Percentiles rank a stretch among this genome's conserved stretches.
Evolutionary conservation across 768 basidiomycete species (phyloP).

Genomic region (Leccinum pellstonianum): DNA sequence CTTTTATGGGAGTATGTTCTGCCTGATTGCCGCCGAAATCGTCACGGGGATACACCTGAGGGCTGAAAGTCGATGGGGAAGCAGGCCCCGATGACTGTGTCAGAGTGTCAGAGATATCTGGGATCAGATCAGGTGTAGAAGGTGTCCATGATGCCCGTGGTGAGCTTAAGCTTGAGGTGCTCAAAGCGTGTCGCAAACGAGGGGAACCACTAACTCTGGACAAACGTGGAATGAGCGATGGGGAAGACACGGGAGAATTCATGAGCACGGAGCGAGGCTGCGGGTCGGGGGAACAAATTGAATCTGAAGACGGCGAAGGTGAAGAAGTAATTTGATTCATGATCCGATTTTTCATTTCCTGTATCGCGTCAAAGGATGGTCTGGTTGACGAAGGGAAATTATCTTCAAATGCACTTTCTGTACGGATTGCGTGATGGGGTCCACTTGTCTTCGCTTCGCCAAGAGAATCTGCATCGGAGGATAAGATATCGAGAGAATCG

Average conservation of each 20-base stretch:
- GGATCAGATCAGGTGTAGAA: constrained; percentile 59
- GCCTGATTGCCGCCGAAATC: constrained; percentile 10
- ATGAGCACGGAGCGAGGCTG: constrained; percentile 10
- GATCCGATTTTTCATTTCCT: constrained; percentile 64
- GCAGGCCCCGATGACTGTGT: constrained; percentile 55
- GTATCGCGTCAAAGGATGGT: constrained; percentile 50
- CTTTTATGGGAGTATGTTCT: constrained; percentile 7
- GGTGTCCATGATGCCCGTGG: constrained; percentile 36
- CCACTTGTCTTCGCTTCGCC: constrained; percentile 16
- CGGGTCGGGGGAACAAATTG: constrained; percentile 15
- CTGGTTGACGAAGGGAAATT: constrained; percentile 8
- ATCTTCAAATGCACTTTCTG: constrained; percentile 18
- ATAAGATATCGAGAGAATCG: constrained; percentile 3
- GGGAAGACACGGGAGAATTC: constrained; percentile 12
- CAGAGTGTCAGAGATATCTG: constrained; percentile 58
- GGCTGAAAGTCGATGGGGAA: constrained; percentile 46
- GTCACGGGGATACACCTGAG: constrained; percentile 19
- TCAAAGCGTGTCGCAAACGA: constrained; percentile 25
- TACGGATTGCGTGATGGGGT: constrained; percentile 8
- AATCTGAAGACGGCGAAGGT: constrained; percentile 19
- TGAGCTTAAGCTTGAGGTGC: constrained; percentile 30
- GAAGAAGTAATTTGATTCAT: constrained; percentile 35
- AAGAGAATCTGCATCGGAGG: constrained; percentile 3
- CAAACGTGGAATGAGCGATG: constrained; percentile 33
- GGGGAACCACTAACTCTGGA: constrained; percentile 26